Percentiles rank a stretch among this genome's conserved stretches.
Conservation (phyloP, 1,284 basidiomycete species). For the Sanghuangporus weigelae region DNA sequence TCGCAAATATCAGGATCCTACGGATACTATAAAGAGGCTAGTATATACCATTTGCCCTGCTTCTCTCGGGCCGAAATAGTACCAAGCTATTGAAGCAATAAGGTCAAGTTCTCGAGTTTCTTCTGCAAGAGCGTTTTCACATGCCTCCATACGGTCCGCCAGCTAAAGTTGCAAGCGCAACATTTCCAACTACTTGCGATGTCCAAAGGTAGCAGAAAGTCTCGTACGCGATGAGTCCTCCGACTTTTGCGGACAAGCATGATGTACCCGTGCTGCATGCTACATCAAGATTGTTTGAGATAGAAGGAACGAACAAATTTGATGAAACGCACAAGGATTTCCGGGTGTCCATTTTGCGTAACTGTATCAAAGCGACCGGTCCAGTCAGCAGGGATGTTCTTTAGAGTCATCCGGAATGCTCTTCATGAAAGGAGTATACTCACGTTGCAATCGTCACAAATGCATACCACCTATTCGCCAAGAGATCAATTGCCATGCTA, state of each 20-base stretch:
- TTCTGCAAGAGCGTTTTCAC: conserved; percentile 18
- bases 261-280: conserved; percentile 37
- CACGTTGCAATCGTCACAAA: conserved; percentile 68
- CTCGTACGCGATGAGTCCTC: conserved; percentile 73
- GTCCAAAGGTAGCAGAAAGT: conserved; percentile 85
- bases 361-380: conserved; percentile 29
- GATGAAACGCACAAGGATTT: conserved; percentile 48
- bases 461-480: conserved; percentile 54
- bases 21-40: not conserved
- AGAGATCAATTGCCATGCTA: conserved; percentile 20
- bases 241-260: conserved; percentile 49
- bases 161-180: conserved; percentile 74
- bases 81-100: conserved; percentile 43
- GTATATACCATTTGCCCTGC: conserved; percentile 53
- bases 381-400: conserved; percentile 2
- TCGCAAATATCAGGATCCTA: not conserved
- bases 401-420: not conserved
- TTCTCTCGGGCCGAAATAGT: conserved; percentile 65
- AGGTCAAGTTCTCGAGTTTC: not conserved
- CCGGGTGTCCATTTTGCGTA: conserved; percentile 76
- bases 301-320: not conserved
- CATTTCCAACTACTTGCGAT: conserved; percentile 75
- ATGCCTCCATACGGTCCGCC: conserved; percentile 60
- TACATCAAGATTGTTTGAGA: conserved; percentile 18
- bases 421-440: conserved; percentile 24